phyloP scores from a whole-genome alignment of 1,139 yeast species.

The Zhuliangozyma parablackwelliae region DNA sequence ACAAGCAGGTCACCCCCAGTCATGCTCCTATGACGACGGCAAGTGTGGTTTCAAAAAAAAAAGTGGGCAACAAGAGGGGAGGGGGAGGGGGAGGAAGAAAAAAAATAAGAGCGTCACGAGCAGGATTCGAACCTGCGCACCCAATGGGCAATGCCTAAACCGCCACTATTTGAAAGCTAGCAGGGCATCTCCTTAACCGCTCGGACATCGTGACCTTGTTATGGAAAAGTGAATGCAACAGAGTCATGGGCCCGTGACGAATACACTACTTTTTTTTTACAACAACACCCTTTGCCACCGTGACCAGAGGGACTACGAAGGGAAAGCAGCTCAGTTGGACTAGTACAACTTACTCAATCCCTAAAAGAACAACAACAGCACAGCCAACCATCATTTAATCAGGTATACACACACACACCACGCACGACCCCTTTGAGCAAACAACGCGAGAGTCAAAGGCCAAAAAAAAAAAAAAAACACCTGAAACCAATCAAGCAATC shows the following conservation, averaged over 20 bases:
- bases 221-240: neutral
- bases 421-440: neutral
- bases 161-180: conserved; percentile 33
- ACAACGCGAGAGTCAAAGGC: neutral
- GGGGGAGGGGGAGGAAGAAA: conserved; percentile 4
- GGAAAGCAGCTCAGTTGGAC: no score
- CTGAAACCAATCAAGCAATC: neutral
- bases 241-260: no score
- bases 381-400: no score
- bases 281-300: no score
- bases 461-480: neutral
- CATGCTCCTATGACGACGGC: no score
- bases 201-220: conserved; percentile 58
- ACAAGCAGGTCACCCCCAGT: no score
- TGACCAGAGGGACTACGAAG: no score
- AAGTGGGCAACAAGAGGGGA: no score
- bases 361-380: no score
- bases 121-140: conserved; percentile 90
- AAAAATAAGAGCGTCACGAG: conserved; percentile 62
- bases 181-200: conserved; percentile 90
- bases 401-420: no score
- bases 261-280: no score
- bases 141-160: conserved; percentile 74
- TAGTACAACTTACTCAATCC: no score
- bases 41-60: neutral